phyloP scores from a whole-genome alignment of 805 yeast species.

The Saccharomyces mikatae region DNA sequence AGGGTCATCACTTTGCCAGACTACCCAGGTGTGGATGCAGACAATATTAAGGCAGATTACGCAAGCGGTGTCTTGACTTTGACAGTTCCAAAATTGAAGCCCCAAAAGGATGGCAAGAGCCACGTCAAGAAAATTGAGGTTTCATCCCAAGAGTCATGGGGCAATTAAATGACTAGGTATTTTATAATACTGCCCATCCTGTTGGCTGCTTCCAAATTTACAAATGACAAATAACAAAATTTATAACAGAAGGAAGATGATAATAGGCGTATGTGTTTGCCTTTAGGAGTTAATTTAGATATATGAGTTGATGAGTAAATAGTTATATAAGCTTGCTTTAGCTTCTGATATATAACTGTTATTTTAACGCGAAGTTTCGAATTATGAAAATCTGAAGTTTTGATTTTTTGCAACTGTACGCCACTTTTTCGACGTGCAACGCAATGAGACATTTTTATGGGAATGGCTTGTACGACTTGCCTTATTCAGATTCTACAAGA shows the following conservation, averaged over 20 bases:
- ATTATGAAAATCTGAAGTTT: too few species aligned
- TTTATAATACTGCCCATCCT: background rate
- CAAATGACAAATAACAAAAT: too few species aligned
- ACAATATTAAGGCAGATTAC: constrained; percentile 39
- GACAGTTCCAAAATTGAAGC: constrained; percentile 34
- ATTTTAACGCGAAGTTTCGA: too few species aligned
- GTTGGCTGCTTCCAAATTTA: too few species aligned
- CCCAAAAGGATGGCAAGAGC: constrained; percentile 15
- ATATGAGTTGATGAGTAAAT: background rate
- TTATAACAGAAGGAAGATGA: background rate
- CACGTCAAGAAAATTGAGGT: constrained; percentile 26
- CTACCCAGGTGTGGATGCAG: constrained; percentile 34
- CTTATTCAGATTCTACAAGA: background rate
- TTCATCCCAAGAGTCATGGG: constrained; percentile 23
- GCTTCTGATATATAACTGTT: background rate
- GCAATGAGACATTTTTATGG: background rate
- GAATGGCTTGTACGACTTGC: background rate
- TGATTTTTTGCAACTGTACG: too few species aligned
- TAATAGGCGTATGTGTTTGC: background rate
- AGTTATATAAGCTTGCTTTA: background rate
- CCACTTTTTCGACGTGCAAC: too few species aligned
- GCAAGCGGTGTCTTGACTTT: constrained; percentile 39
- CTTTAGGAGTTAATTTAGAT: background rate
- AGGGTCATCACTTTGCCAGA: constrained; percentile 37
- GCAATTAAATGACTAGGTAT: background rate